phyloP scores from a whole-genome alignment of 768 basidiomycete genomes.

The Pleurotus djamor region DNA sequence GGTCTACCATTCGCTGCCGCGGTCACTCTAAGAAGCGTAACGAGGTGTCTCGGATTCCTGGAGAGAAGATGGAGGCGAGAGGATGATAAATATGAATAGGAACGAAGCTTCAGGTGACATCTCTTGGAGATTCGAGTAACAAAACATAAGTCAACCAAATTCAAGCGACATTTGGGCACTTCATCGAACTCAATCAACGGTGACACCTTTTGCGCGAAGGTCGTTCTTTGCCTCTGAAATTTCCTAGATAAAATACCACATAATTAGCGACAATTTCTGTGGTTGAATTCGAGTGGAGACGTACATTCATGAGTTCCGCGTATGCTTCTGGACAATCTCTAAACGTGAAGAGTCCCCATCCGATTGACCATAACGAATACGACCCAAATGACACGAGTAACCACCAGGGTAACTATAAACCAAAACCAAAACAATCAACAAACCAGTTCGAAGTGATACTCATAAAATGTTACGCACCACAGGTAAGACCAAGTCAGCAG shows the following conservation, averaged over 20 bases:
- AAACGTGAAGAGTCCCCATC: conserved; percentile 72
- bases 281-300: conserved; percentile 17
- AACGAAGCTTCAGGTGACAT: no score
- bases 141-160: no score
- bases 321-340: conserved; percentile 82
- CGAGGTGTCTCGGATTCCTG: no score
- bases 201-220: conserved; percentile 55
- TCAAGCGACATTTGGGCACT: neutral
- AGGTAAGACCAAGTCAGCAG: conserved; percentile 51
- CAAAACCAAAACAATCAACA: neutral
- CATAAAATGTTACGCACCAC: conserved; percentile 41
- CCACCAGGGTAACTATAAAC: conserved; percentile 78
- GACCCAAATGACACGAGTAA: conserved; percentile 76
- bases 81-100: no score
- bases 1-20: no score
- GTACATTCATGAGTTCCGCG: conserved; percentile 60
- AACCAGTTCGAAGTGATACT: neutral
- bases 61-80: no score
- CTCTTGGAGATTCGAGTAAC: no score
- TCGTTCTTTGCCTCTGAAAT: conserved; percentile 53
- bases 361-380: conserved; percentile 75
- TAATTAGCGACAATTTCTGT: neutral
- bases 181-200: conserved; percentile 42
- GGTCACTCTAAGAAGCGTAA: no score
- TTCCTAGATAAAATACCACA: conserved; percentile 40